These are phyloP conservation scores for Kurtzmaniella quercitrusa DNA, from an alignment of 1,139 yeast genomes.

Conservation along the genomic window DNA sequence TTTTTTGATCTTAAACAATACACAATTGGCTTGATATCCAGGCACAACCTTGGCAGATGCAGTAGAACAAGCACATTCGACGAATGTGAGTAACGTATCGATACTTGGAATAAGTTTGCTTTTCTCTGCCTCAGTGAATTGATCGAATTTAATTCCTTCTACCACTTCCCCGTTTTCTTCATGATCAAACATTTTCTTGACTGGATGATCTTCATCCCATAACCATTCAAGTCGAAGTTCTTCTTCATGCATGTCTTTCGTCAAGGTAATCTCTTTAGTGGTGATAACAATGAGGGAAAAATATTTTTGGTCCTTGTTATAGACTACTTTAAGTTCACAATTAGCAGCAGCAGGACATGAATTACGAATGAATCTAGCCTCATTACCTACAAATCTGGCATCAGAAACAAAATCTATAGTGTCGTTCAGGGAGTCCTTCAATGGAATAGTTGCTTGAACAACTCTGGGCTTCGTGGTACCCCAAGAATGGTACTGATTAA, in stretches of 20 bases:
- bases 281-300: slow-evolving; percentile 62
- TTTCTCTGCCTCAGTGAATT: slow-evolving; percentile 46
- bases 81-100: slow-evolving; percentile 51
- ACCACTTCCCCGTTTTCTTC: slow-evolving; percentile 12
- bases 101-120: slow-evolving; percentile 54
- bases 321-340: slow-evolving; percentile 56
- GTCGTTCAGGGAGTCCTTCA: slow-evolving; percentile 17
- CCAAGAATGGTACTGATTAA: slow-evolving; percentile 76
- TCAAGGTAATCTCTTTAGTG: slow-evolving; percentile 43
- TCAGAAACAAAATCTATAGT: slow-evolving; percentile 61
- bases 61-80: slow-evolving; percentile 68
- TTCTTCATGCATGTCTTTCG: slow-evolving; percentile 38
- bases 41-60: slow-evolving; percentile 26
- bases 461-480: slow-evolving; percentile 86
- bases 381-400: slow-evolving; percentile 75
- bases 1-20: slow-evolving; percentile 57
- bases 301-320: slow-evolving; percentile 38
- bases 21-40: slow-evolving; percentile 40
- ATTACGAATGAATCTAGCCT: slow-evolving; percentile 69
- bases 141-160: slow-evolving; percentile 41
- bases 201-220: slow-evolving; percentile 82
- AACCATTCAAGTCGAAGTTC: slow-evolving; percentile 84
- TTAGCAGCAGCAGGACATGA: slow-evolving; percentile 66
- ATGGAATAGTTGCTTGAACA: slow-evolving; percentile 33
- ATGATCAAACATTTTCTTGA: slow-evolving; percentile 42